Evolutionary conservation across 2,329 filamentous ascomycete genomes (phyloP).

Genomic region (Botryotinia narcissicola): DNA sequence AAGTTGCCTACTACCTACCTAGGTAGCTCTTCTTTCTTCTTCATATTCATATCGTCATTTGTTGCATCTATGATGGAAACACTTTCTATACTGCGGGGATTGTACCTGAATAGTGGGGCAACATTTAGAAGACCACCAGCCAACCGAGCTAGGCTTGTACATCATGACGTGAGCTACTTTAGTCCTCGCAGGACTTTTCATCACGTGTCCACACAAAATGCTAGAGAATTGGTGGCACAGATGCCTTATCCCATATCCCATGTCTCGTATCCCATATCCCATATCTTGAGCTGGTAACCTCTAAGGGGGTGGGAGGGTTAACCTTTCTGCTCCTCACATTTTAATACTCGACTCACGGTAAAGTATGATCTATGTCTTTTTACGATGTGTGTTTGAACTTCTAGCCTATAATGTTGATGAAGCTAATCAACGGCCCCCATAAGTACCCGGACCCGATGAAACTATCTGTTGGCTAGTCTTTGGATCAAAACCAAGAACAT

Average conservation of each 20-base stretch:
- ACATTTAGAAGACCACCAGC: neutral
- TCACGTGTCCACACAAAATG: conserved; percentile 2
- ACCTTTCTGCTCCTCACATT: neutral
- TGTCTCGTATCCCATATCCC: neutral
- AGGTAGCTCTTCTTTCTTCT: neutral
- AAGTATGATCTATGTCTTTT: conserved; percentile 2
- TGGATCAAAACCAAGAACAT: conserved; percentile 51
- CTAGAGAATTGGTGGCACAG: neutral
- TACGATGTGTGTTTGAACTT: neutral
- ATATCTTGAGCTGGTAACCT: neutral
- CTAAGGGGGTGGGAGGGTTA: neutral
- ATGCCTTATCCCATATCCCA: neutral
- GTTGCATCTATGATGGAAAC: neutral
- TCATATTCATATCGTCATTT: conserved; percentile 6
- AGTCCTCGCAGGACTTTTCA: neutral
- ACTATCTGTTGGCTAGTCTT: conserved; percentile 32
- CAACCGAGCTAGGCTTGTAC: neutral
- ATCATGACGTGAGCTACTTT: neutral
- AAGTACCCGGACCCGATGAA: conserved; percentile 18
- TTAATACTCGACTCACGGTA: neutral
- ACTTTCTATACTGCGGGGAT: conserved; percentile 2
- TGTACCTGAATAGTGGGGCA: conserved; percentile 2
- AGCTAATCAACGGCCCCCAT: conserved; percentile 26
- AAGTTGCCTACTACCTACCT: neutral
- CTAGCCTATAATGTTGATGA: neutral